Evolutionary conservation across 768 basidiomycete genomes (phyloP), one percentile per base, ranked within the genome.

Genomic region (Austroboletus festivus): DNA sequence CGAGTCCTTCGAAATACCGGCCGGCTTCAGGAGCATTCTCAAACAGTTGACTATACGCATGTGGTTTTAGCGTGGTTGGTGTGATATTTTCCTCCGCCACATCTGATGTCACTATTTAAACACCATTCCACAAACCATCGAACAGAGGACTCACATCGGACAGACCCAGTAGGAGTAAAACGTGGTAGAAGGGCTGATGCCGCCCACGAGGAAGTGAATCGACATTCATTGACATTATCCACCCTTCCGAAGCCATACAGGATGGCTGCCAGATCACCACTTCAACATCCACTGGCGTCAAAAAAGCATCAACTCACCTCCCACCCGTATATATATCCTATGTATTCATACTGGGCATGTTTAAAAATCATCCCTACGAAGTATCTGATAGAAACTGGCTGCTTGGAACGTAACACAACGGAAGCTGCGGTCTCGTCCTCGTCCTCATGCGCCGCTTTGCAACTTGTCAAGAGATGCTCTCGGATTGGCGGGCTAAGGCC

Each of bases 341-440:
- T 46, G 54, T 78, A 77, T 6, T 59, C 63, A 44, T 71, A 72
- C 40, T 53, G 62, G 33, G 42, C 57, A 54, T 79, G 77, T 42
- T 57, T 55, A 47, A 79, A 76, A 23, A 74, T 61, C 73, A 76
- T 72, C 11, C 80, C 79, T 24, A 78, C 77, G 48, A 76, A 79
- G 55, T 73, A 68, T 54, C 67, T 63, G 11, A 79, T 61, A 48
- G 47, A 34, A 23, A 37, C 30, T 15, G 42, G 34, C 43, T 57
- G 30, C 37, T 52, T 54, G 24, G 67, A 68, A 13, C 70, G 67
- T 24, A 56, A 43, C 34, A 50, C 57, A 12, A 62, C 56, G 20
- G 57, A 55, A n/a, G 52, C 31, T 11, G 67, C 67, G 8, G 57
- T 52, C 24, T 62, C 48, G 21, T 60, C 57, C 49, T 74, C 72